Evolutionary conservation across 176 grass and related monocot species (phyloP), one percentile per base, ranked within the genome.

Genomic region (Calamus simplicifolius): DNA sequence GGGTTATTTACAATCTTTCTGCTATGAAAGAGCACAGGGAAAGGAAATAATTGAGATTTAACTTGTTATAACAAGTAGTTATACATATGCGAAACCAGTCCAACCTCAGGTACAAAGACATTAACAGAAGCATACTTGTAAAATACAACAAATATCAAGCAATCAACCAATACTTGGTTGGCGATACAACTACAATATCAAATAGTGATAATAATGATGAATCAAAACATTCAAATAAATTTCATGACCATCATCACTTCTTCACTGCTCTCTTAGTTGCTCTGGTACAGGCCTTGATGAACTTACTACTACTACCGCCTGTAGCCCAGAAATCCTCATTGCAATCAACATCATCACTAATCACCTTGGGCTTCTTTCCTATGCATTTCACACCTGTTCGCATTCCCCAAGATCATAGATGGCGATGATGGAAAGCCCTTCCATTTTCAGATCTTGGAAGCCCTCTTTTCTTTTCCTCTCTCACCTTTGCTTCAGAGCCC

Each of bases 251-350:
- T 43, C 6, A 43, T 43, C 35, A 43, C 35, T 13, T 88, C 72
- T 88, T 78, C 69, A 92, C 76, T 29, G 84, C 87, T 75, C 82
- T 98, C 87, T 85, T 98, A 76, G 92, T 85, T 4, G 81, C 84
- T 49, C 83, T 86, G 55, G 70, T 79, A 72, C 87, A 90, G 63
- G 69, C 76, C 52, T 51, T 90, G 23, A 91, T 52, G 54, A 98
- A 98, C 19, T 98, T 92, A 52, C 69, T 73, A 64, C 69, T 85
- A 52, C 69, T 73, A 64, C 69, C 82, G 75, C 67, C 82, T 59
- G 72, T 68, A 2, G 81, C 73, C 29, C 58, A 21, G 69, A 56
- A 23, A 69, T 78, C 64, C 27, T 88, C 84, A 4, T 81, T 25
- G 26, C 61, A 66, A 49, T 80, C 63, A 25, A 82, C 69, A 30